Conservation (phyloP, 352 stramenopile genomes). For the Pythium apleroticum region DNA sequence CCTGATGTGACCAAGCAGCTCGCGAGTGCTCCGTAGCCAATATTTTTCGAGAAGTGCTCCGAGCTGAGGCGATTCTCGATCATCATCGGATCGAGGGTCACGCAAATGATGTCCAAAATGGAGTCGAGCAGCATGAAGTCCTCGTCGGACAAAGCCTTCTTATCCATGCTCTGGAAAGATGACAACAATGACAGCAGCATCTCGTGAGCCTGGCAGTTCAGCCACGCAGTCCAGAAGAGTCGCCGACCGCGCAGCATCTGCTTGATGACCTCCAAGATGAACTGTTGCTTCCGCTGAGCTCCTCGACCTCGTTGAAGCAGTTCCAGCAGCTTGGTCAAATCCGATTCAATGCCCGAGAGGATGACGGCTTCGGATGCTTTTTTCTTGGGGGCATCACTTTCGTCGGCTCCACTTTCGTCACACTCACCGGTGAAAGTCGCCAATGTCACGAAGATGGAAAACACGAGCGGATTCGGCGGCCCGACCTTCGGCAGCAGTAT, state of each 20-base stretch:
- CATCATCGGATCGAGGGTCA: constrained; percentile 42
- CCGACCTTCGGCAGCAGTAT: constrained; percentile 1
- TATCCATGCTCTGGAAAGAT: constrained; percentile 38
- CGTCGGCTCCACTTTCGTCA: background rate
- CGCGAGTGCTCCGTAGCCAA: constrained; percentile 49
- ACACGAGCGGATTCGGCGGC: constrained; percentile 28
- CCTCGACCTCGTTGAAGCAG: constrained; percentile 46
- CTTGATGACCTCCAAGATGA: constrained; percentile 46
- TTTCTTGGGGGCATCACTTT: background rate
- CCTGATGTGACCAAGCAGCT: constrained; percentile 59
- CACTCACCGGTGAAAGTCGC: constrained; percentile 9
- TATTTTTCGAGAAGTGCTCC: constrained; percentile 42
- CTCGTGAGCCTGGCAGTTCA: constrained; percentile 54
- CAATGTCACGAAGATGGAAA: constrained; percentile 43
- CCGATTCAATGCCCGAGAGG: constrained; percentile 49
- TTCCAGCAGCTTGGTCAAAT: constrained; percentile 56
- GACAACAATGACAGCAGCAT: constrained; percentile 61
- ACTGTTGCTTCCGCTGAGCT: constrained; percentile 31
- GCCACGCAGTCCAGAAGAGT: constrained; percentile 48
- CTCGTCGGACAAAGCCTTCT: constrained; percentile 11
- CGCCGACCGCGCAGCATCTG: constrained; percentile 42
- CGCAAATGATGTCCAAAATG: constrained; percentile 47
- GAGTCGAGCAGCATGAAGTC: constrained; percentile 49
- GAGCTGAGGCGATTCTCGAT: constrained; percentile 29
- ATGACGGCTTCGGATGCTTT: constrained; percentile 22